phyloP scores from a whole-genome alignment of 139 green algal genomes.

The Closterium sp. region DNA sequence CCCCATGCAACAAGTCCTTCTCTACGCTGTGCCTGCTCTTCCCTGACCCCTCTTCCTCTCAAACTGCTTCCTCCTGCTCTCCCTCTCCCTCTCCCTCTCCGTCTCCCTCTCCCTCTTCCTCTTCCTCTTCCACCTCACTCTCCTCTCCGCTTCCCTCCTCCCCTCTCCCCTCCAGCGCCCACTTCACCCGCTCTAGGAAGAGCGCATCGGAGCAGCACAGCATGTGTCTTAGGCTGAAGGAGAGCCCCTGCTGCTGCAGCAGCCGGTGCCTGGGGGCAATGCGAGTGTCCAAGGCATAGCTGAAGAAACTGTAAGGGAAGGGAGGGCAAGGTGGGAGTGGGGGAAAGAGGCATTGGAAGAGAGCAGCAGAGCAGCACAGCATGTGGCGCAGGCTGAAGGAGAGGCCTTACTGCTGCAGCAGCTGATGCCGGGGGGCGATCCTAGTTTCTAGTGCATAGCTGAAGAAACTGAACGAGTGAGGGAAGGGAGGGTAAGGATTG shows the following conservation, averaged over 20 bases:
- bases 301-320: neutral
- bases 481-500: neutral
- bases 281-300: neutral
- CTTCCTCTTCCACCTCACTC: too few relatives aligned
- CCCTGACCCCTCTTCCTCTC: too few relatives aligned
- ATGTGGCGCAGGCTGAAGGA: neutral
- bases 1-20: too few relatives aligned
- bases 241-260: neutral
- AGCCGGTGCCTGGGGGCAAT: neutral
- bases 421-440: neutral
- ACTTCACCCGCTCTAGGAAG: neutral
- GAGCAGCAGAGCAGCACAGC: neutral
- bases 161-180: too few relatives aligned
- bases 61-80: too few relatives aligned
- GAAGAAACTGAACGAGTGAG: neutral
- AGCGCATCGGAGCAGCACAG: neutral
- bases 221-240: neutral
- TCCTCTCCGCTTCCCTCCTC: too few relatives aligned
- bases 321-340: neutral
- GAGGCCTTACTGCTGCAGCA: neutral
- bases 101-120: too few relatives aligned
- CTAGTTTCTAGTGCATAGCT: neutral
- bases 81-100: too few relatives aligned
- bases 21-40: too few relatives aligned
- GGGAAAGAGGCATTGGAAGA: too few relatives aligned